Conservation (phyloP, 805 yeast genomes). For the Myxozyma geophila region DNA sequence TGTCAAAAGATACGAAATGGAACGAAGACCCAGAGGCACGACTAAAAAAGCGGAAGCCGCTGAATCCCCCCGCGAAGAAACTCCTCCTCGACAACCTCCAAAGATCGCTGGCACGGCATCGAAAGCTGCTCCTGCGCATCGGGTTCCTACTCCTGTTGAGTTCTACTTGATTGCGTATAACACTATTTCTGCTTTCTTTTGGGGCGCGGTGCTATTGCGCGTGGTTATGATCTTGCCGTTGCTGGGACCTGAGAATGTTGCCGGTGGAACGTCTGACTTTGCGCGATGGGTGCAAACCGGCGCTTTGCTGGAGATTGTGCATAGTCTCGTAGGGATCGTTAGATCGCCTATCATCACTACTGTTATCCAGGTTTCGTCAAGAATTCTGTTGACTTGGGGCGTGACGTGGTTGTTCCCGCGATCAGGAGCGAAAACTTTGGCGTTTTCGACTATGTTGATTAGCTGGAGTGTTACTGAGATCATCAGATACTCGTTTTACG, state of each 20-base stretch:
- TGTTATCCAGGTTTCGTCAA: conserved; percentile 81
- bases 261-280: conserved; percentile 60
- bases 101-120: not conserved
- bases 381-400: conserved; percentile 82
- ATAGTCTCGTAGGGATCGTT: conserved; percentile 67
- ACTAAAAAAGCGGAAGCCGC: not conserved
- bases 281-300: conserved; percentile 73
- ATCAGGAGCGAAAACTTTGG: conserved; percentile 60
- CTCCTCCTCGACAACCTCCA: not conserved
- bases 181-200: conserved; percentile 56
- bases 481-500: conserved; percentile 86
- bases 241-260: conserved; percentile 69
- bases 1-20: not conserved
- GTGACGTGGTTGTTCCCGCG: conserved; percentile 75
- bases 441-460: conserved; percentile 66
- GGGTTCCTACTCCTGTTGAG: conserved; percentile 1
- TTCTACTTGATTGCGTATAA: conserved; percentile 55
- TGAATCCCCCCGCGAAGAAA: conserved; percentile 2
- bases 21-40: not conserved
- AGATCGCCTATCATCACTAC: conserved; percentile 86
- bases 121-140: not conserved
- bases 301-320: conserved; percentile 80
- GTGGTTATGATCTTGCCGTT: conserved; percentile 49
- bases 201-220: conserved; percentile 57
- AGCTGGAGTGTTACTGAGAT: conserved; percentile 97